Evolutionary conservation across 2,329 filamentous ascomycete species (phyloP), one percentile per base, ranked within the genome.

Genomic region (Hortaea sp.): DNA sequence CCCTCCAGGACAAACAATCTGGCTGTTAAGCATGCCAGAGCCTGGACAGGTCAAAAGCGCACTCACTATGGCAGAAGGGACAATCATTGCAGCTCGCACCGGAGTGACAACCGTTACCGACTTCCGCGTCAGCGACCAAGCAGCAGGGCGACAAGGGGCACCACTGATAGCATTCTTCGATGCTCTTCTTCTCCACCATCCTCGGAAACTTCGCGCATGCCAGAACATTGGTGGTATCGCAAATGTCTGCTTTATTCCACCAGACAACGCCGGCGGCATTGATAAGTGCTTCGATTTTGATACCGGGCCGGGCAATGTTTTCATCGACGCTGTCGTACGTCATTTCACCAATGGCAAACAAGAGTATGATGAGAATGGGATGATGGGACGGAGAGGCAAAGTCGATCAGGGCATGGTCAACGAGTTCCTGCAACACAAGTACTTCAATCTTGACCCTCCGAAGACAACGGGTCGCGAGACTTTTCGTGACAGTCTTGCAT

Each of bases 221-320:
- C 75, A 81, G 56, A 79, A 80, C 55, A 79, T 81, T 45, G 76
- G 76, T 43, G 76, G 77, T 30, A 78, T 81, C 38, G 74, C 73
- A 29, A 81, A 77, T 52, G 73, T 81, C 27, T 80, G 73, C 63
- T 79, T 80, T 61, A 75, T 79, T 43, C 75, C 74, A 3, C 70
- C 74, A 4, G 67, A 74, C 43, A 60, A 60, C 29, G 57, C 67
- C 13, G 57, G 66, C 29, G 58, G 56, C 30, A 27, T 53, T 1
- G 51, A 58, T 29, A 43, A 49, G 10, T 57, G 44, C 29, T 62
- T 53, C 47, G 60, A 63, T 39, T 63, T 62, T 39, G 64, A 49
- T 43, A 61, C 59, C 20, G 61, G 61, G 5, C 61, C 61, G 27
- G 61, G 60, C 9, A 63, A 63, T 45, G 57, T 63, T 28, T 60